Conservation (phyloP, 805 yeast genomes). For the Maudiozyma serrabonitensis region DNA sequence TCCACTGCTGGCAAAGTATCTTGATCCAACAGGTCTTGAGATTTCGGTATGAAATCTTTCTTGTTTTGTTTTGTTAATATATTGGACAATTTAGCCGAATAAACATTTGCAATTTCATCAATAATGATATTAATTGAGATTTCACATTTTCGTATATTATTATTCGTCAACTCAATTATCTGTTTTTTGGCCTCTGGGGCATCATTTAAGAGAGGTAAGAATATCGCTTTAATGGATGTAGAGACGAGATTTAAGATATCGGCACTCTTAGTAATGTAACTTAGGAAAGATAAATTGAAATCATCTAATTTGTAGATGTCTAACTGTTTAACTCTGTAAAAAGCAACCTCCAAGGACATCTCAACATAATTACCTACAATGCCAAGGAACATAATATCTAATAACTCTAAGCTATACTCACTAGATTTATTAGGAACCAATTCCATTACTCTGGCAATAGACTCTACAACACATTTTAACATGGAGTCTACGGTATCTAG, state of each 20-base stretch:
- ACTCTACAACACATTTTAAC: slow-evolving; percentile 63
- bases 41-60: slow-evolving; percentile 52
- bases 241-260: slow-evolving; percentile 59
- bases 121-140: slow-evolving; percentile 54
- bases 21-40: slow-evolving; percentile 39
- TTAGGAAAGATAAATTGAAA: slow-evolving; percentile 40
- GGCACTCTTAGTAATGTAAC: slow-evolving; percentile 42
- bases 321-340: slow-evolving; percentile 35
- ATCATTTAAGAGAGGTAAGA: slow-evolving; percentile 63
- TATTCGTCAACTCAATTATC: slow-evolving; percentile 53
- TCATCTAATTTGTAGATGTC: slow-evolving; percentile 20
- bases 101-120: slow-evolving; percentile 45
- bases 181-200: slow-evolving; percentile 47
- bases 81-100: slow-evolving; percentile 40
- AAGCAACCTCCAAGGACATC: slow-evolving; percentile 63
- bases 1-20: slow-evolving; percentile 67
- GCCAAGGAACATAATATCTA: slow-evolving; percentile 58
- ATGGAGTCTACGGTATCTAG: slow-evolving; percentile 49
- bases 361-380: slow-evolving; percentile 70
- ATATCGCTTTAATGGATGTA: slow-evolving; percentile 60
- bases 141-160: slow-evolving; percentile 52
- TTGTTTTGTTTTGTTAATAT: slow-evolving; percentile 59
- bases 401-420: slow-evolving; percentile 52
- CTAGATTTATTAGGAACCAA: slow-evolving; percentile 53
- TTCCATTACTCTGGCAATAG: slow-evolving; percentile 68